Percentiles rank a stretch among this genome's conserved stretches.
Conservation (phyloP, 2,329 filamentous ascomycete genomes). For the Thelonectria discophora region DNA sequence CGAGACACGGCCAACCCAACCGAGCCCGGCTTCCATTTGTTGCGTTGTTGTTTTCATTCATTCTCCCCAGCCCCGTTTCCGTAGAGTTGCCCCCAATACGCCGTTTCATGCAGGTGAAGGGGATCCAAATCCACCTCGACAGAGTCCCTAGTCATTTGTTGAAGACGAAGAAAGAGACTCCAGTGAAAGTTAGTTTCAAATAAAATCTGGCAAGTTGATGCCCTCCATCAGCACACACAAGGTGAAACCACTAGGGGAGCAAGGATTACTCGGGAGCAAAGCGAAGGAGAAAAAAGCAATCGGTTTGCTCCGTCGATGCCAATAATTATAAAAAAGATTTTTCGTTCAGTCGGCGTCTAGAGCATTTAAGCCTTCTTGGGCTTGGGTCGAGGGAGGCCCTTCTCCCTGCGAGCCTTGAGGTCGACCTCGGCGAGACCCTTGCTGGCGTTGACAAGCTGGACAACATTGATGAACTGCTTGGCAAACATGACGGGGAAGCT, state of each 20-base stretch:
- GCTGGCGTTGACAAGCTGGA: conserved; percentile 94
- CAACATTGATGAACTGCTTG: conserved; percentile 94
- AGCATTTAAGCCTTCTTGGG: conserved; percentile 44
- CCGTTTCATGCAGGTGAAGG: conserved; percentile 42
- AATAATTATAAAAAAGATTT: conserved; percentile 10
- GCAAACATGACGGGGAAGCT: conserved; percentile 87
- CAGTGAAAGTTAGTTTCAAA: conserved; percentile 29
- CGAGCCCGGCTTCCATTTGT: conserved; percentile 31
- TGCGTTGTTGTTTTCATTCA: conserved; percentile 27
- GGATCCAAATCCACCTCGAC: conserved; percentile 30
- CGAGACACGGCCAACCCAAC: neutral
- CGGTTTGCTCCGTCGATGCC: neutral
- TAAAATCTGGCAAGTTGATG: conserved; percentile 18
- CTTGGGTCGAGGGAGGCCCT: conserved; percentile 60
- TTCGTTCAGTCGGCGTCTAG: neutral
- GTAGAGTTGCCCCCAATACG: conserved; percentile 39
- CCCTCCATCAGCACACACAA: conserved; percentile 20
- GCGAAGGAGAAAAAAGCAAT: neutral
- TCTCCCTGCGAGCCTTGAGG: conserved; percentile 65
- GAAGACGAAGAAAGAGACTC: conserved; percentile 21
- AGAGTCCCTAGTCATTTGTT: conserved; percentile 35
- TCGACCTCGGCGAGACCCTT: conserved; percentile 95
- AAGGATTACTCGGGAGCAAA: conserved; percentile 1
- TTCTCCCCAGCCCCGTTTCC: conserved; percentile 27
- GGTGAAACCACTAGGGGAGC: conserved; percentile 1